These are phyloP conservation scores for Aspergillus candidus DNA, from an alignment of 2,329 filamentous ascomycete genomes.

Conservation along the genomic window DNA sequence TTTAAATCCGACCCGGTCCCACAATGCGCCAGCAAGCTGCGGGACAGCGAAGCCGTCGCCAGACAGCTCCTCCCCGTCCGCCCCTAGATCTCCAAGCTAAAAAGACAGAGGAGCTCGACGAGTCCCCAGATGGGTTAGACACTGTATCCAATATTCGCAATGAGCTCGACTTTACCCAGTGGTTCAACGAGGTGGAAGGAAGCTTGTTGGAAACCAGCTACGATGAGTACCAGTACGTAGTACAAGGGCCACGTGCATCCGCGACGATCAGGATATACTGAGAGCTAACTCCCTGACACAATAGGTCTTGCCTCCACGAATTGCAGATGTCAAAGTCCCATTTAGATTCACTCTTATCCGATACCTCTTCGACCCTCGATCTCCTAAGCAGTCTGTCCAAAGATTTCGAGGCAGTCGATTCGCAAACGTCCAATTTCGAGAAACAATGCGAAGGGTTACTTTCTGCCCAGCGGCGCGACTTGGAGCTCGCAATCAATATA, in stretches of 20 bases:
- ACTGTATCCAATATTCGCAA: conserved; percentile 45
- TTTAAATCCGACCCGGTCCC: background rate
- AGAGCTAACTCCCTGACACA: conserved; percentile 6
- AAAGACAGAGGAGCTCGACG: conserved; percentile 15
- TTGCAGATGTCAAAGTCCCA: conserved; percentile 74
- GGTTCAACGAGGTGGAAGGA: conserved; percentile 56
- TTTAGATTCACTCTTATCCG: conserved; percentile 69
- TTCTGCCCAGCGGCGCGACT: conserved; percentile 71
- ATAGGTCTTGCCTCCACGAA: conserved; percentile 71
- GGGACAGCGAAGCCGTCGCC: conserved; percentile 30
- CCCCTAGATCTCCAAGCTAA: conserved; percentile 23
- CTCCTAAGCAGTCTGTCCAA: conserved; percentile 72
- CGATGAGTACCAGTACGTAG: conserved; percentile 68
- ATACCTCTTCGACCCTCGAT: conserved; percentile 68
- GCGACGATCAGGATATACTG: background rate
- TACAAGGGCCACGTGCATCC: background rate
- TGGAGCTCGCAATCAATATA: conserved; percentile 74
- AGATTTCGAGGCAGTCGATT: conserved; percentile 81
- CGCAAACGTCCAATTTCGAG: conserved; percentile 88
- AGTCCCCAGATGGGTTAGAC: conserved; percentile 8
- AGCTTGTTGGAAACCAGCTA: conserved; percentile 75
- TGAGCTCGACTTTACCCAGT: conserved; percentile 53
- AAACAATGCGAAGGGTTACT: conserved; percentile 85
- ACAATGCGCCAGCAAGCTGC: conserved; percentile 26
- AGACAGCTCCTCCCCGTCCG: conserved; percentile 32